Evolutionary conservation across 1,284 basidiomycete species (phyloP), one percentile per base, ranked within the genome.

Genomic region (Malassezia vespertilionis): DNA sequence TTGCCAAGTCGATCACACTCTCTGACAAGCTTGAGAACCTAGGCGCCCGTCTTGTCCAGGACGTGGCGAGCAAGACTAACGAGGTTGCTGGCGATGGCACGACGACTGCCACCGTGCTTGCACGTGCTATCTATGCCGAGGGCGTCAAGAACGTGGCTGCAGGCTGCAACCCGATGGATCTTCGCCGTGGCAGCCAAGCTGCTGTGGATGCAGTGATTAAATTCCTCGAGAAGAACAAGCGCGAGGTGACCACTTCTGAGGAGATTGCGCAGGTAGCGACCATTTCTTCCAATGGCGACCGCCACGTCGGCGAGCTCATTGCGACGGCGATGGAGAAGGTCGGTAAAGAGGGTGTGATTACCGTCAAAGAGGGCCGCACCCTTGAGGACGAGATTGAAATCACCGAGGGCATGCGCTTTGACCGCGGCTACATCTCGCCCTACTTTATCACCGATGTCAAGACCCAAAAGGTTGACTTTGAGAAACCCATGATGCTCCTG

Each of bases 301-400:
- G 76, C 17, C 89, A 96, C 72, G 80, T 97, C 60, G 91, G 91
- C 45, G 82, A 83, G 72, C 80, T 97, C 68, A 96, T 96, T 73
- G 89, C 91, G n/a, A 87, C 89, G 70, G 91, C 91, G 2, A 96
- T 96, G 91, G 91, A 96, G 76, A 95, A 95, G 75, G 91, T 96
- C 55, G 91, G 91, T 72, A 95, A 95, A 77, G 91, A 97, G 75
- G 91, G 91, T 73, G 91, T 96, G 71, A 96, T 97, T 77, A 97
- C 91, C 53, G 90, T 97, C 73, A 95, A 93, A 78, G 91, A 96
- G 75, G 91, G 91, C 46, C 82, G 84, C 58, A 96, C 91, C 11
- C 91, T 91, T 60, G 88, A 95, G 65, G 91, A 97, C 72, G 73
- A 95, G 76, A 96, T 96, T 71, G 91, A 97, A 74, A 90, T 97